These are phyloP conservation scores for Prillingera fragicola DNA, from an alignment of 1,284 basidiomycete species.

Conservation along the genomic window DNA sequence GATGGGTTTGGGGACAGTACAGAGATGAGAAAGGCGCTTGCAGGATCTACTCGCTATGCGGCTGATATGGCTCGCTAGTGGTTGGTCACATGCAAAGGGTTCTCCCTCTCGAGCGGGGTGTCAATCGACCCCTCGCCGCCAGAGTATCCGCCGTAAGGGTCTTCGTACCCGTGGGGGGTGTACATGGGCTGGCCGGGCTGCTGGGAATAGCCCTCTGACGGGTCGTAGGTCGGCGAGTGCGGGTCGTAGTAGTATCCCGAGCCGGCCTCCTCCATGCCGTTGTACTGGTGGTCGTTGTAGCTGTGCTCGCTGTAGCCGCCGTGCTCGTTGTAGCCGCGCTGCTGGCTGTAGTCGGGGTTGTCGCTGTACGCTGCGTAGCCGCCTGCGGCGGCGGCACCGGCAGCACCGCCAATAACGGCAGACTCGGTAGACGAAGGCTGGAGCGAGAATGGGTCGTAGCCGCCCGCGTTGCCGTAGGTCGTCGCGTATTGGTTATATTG, in stretches of 20 bases:
- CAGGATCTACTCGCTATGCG: constrained; percentile 1
- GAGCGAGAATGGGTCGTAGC: constrained; percentile 43
- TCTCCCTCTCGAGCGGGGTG: constrained; percentile 27
- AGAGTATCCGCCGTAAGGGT: constrained; percentile 22
- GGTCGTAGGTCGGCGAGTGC: constrained; percentile 15
- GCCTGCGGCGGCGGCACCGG: constrained; percentile 19
- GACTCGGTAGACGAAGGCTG: no score
- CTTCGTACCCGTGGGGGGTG: constrained; percentile 9
- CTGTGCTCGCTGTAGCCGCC: constrained; percentile 5
- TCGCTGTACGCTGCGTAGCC: constrained; percentile 6
- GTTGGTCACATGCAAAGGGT: constrained; percentile 28
- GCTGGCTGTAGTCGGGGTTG: not conserved
- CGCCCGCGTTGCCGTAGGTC: constrained; percentile 37
- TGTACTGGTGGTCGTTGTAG: constrained; percentile 5
- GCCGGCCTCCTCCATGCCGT: constrained; percentile 15
- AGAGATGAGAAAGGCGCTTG: no score
- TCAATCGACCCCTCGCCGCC: constrained; percentile 25
- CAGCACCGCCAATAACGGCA: constrained; percentile 13
- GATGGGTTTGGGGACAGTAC: no score
- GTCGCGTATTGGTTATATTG: constrained; percentile 46
- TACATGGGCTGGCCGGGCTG: not conserved
- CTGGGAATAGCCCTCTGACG: constrained; percentile 1
- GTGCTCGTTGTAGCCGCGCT: constrained; percentile 2
- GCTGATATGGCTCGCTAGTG: constrained; percentile 5
- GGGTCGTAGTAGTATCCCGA: constrained; percentile 45